These are phyloP conservation scores for Orbilia brochopaga DNA, from an alignment of 2,329 filamentous ascomycete genomes.

Conservation along the genomic window DNA sequence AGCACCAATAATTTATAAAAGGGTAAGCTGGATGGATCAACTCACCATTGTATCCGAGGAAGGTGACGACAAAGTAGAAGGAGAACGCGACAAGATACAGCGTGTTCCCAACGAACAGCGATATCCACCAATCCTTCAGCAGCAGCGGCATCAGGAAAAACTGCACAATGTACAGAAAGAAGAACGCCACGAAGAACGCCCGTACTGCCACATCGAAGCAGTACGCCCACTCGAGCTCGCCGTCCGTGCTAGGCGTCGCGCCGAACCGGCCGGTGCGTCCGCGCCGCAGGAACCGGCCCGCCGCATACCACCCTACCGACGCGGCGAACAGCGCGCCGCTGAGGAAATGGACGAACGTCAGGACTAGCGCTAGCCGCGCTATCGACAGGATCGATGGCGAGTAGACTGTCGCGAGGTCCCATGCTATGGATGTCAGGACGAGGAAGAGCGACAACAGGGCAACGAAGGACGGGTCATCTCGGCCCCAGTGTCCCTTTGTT, in stretches of 20 bases:
- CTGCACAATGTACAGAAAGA: slow-evolving; percentile 68
- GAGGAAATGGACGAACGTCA: slow-evolving; percentile 67
- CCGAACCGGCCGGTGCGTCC: slow-evolving; percentile 67
- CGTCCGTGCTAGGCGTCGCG: slow-evolving; percentile 62
- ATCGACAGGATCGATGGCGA: slow-evolving; percentile 61
- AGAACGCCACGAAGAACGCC: slow-evolving; percentile 71
- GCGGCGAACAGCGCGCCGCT: slow-evolving; percentile 66
- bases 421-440: slow-evolving; percentile 63
- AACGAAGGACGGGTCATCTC: slow-evolving; percentile 72
- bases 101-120: slow-evolving; percentile 68
- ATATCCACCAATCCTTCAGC: slow-evolving; percentile 64
- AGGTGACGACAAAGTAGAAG: slow-evolving; percentile 73
- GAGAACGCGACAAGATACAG: slow-evolving; percentile 70
- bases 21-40: slow-evolving; percentile 9
- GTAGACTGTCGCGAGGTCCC: slow-evolving; percentile 64
- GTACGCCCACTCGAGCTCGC: slow-evolving; percentile 72
- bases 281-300: slow-evolving; percentile 67
- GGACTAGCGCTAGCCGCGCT: slow-evolving; percentile 61
- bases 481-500: slow-evolving; percentile 74
- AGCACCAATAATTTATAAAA: not conserved
- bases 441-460: slow-evolving; percentile 73
- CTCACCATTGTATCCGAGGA: slow-evolving; percentile 70
- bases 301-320: slow-evolving; percentile 69
- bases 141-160: slow-evolving; percentile 71
- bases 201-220: slow-evolving; percentile 72